Conservation (phyloP, 2,329 filamentous ascomycete genomes). For the Calonectria pteridis region DNA sequence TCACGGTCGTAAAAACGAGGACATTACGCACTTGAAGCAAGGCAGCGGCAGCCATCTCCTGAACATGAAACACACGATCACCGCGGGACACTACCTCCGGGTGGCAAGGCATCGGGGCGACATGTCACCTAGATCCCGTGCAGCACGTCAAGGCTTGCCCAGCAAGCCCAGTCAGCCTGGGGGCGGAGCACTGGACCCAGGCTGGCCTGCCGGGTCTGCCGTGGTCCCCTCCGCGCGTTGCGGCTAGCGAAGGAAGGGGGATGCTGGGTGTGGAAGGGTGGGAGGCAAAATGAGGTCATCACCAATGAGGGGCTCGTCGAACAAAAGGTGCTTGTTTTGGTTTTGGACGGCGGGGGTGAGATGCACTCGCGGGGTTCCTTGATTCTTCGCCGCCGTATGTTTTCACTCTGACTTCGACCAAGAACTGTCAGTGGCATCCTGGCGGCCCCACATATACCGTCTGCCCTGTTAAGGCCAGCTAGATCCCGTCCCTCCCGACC, state of each 20-base stretch:
- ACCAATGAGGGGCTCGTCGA: not conserved
- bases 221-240: not conserved
- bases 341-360: not conserved
- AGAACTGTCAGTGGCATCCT: not conserved
- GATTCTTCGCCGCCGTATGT: not conserved
- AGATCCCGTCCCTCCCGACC: conserved; percentile 15
- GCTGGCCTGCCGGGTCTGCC: not conserved
- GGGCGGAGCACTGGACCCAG: not conserved
- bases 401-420: not conserved
- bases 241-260: not conserved
- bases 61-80: conserved; percentile 13
- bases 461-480: not conserved
- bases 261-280: not conserved
- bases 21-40: not conserved
- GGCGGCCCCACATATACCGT: not conserved
- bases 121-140: not conserved
- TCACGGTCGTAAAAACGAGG: not conserved
- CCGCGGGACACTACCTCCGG: not conserved
- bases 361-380: not conserved
- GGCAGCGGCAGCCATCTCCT: not conserved
- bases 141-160: not conserved
- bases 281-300: conserved; percentile 20
- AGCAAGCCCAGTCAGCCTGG: not conserved
- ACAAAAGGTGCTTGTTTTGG: not conserved
- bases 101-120: not conserved